Conservation (phyloP, 1,284 basidiomycete genomes). For the Athelia psychrophila region DNA sequence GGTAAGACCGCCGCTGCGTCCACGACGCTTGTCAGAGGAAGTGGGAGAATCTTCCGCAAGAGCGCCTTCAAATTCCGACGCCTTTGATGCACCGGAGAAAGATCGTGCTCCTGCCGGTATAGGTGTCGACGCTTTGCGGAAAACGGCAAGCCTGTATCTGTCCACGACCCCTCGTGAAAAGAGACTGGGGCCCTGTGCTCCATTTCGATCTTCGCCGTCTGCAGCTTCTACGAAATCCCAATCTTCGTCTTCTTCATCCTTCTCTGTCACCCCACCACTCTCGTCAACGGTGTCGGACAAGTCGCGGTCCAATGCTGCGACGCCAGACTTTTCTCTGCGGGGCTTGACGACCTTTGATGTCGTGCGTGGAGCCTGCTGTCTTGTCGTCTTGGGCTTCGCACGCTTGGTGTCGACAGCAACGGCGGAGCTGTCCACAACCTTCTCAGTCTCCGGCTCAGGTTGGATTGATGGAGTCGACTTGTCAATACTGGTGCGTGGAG, state of each 20-base stretch:
- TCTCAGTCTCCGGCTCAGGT: neutral
- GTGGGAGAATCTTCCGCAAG: conserved; percentile 37
- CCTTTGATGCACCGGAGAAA: conserved; percentile 56
- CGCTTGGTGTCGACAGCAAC: neutral
- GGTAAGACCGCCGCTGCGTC: conserved; percentile 61
- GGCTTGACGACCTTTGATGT: conserved; percentile 31
- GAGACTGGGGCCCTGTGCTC: conserved; percentile 68
- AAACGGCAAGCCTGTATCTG: conserved; percentile 76
- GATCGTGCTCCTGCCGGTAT: conserved; percentile 37
- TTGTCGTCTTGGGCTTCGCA: conserved; percentile 9
- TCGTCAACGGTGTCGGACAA: conserved; percentile 57
- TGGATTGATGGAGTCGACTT: no score
- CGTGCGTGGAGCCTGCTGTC: neutral
- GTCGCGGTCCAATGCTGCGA: conserved; percentile 70
- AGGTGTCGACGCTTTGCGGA: conserved; percentile 72
- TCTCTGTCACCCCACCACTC: conserved; percentile 48
- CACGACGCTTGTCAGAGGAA: conserved; percentile 58
- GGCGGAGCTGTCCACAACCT: neutral
- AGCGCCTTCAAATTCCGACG: conserved; percentile 36
- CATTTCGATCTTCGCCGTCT: conserved; percentile 77
- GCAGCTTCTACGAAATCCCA: conserved; percentile 84
- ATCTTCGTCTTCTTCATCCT: conserved; percentile 75
- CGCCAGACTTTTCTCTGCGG: conserved; percentile 74
- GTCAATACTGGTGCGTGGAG: neutral
- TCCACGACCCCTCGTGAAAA: conserved; percentile 85